Evolutionary conservation across 2,329 filamentous ascomycete genomes (phyloP).

Genomic region (Monilinia vaccinii-corymbosi): DNA sequence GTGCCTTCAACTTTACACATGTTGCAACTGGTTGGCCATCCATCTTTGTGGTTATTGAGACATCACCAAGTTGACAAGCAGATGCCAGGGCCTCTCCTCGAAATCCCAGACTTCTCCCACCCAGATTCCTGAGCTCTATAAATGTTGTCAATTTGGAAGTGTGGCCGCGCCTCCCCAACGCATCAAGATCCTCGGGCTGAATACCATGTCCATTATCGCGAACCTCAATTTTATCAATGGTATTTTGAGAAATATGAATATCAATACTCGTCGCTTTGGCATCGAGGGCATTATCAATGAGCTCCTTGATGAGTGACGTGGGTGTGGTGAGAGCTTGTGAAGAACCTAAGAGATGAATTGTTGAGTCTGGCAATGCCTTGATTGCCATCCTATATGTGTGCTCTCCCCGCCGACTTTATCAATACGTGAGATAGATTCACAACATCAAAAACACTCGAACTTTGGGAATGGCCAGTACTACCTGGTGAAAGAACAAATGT

Average conservation of each 20-base stretch:
- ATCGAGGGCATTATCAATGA: conserved; percentile 70
- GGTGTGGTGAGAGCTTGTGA: conserved; percentile 51
- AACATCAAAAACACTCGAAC: neutral
- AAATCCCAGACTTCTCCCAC: conserved; percentile 59
- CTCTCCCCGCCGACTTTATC: neutral
- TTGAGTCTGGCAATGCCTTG: conserved; percentile 37
- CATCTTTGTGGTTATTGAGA: conserved; percentile 56
- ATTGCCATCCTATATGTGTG: conserved; percentile 31
- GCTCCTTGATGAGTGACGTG: conserved; percentile 60
- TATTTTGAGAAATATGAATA: conserved; percentile 54
- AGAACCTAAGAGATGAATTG: conserved; percentile 50
- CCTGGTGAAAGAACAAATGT: neutral
- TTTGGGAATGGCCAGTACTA: conserved; percentile 2
- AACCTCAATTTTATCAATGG: conserved; percentile 60
- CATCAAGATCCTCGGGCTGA: conserved; percentile 47
- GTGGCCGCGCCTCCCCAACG: conserved; percentile 56
- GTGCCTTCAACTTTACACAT: conserved; percentile 35
- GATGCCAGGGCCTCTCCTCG: conserved; percentile 66
- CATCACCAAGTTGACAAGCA: conserved; percentile 48
- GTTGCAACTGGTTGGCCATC: conserved; percentile 50
- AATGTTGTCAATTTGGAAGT: conserved; percentile 66
- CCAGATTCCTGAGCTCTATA: conserved; percentile 49
- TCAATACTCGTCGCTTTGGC: conserved; percentile 58
- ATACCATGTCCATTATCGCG: conserved; percentile 70
- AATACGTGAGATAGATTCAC: neutral